Evolutionary conservation across 1,284 basidiomycete genomes (phyloP).

Genomic region (Fomitopsis betulina): DNA sequence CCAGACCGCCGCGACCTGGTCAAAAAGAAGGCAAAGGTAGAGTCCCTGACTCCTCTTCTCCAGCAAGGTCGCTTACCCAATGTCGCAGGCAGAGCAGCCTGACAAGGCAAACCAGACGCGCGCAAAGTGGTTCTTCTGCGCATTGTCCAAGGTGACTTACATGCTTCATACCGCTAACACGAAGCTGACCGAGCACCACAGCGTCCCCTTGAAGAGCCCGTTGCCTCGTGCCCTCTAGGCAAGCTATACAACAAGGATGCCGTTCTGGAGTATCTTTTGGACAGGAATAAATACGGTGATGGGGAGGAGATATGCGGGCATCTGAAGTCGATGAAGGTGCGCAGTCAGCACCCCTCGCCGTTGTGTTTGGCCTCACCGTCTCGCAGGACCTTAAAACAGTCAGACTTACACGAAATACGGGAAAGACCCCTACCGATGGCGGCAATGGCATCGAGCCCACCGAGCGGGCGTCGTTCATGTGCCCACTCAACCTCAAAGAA

Average conservation of each 20-base stretch:
- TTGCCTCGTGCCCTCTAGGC: conserved; percentile 86
- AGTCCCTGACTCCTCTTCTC: conserved; percentile 6
- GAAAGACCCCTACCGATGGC: conserved; percentile 37
- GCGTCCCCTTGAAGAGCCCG: conserved; percentile 79
- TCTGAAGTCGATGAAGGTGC: conserved; percentile 81
- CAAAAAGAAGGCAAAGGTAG: conserved; percentile 64
- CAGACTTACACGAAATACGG: conserved; percentile 72
- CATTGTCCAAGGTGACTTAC: conserved; percentile 79
- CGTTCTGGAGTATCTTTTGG: conserved; percentile 81
- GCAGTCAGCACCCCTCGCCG: conserved; percentile 18
- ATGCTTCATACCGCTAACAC: neutral
- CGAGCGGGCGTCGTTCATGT: conserved; percentile 71
- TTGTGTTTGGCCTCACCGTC: neutral
- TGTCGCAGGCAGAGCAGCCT: conserved; percentile 63
- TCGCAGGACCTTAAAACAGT: conserved; percentile 81
- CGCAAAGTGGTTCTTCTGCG: conserved; percentile 89
- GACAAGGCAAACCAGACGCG: conserved; percentile 84
- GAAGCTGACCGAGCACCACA: conserved; percentile 24
- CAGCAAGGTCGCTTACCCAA: neutral
- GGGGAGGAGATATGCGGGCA: conserved; percentile 85
- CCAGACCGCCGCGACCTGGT: conserved; percentile 81
- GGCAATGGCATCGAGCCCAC: conserved; percentile 12
- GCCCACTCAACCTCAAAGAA: conserved; percentile 86
- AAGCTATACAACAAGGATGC: conserved; percentile 95
- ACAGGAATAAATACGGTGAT: conserved; percentile 75